A percentile compares a stretch with the other conserved stretches of the same genome.
Conservation (phyloP, 2,329 filamentous ascomycete genomes). For the Fusarium fujikuroi region DNA sequence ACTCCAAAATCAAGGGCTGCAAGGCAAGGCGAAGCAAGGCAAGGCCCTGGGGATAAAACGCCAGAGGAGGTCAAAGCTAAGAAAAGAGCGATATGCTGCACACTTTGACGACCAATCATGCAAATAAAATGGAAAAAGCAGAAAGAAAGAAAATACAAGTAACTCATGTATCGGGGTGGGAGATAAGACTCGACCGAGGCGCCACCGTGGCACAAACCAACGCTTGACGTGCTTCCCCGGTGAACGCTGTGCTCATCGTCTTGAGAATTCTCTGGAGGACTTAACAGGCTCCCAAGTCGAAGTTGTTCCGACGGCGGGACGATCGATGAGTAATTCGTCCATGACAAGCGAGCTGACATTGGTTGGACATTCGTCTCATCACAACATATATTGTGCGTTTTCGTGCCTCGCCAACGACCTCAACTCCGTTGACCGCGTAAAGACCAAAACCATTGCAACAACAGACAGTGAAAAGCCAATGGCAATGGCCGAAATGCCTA, state of each 20-base stretch:
- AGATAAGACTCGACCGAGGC: slow-evolving; percentile 13
- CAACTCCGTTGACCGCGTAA: not conserved
- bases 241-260: slow-evolving; percentile 26
- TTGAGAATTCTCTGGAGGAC: not conserved
- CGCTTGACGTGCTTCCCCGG: slow-evolving; percentile 35
- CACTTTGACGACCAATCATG: slow-evolving; percentile 21
- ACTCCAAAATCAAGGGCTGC: slow-evolving; percentile 13
- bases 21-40: not conserved
- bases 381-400: slow-evolving; percentile 5
- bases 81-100: not conserved
- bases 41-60: slow-evolving; percentile 3
- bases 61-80: slow-evolving; percentile 18
- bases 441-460: not conserved
- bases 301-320: slow-evolving; percentile 10
- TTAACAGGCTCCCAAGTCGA: not conserved
- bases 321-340: slow-evolving; percentile 22
- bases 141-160: not conserved
- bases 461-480: not conserved
- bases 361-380: not conserved
- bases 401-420: slow-evolving; percentile 3
- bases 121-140: slow-evolving; percentile 2
- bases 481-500: not conserved
- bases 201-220: slow-evolving; percentile 33
- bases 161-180: slow-evolving; percentile 6
- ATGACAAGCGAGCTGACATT: slow-evolving; percentile 6